These are phyloP conservation scores for Fusarium oligoseptatum DNA, from an alignment of 2,329 filamentous ascomycete species.

Conservation along the genomic window DNA sequence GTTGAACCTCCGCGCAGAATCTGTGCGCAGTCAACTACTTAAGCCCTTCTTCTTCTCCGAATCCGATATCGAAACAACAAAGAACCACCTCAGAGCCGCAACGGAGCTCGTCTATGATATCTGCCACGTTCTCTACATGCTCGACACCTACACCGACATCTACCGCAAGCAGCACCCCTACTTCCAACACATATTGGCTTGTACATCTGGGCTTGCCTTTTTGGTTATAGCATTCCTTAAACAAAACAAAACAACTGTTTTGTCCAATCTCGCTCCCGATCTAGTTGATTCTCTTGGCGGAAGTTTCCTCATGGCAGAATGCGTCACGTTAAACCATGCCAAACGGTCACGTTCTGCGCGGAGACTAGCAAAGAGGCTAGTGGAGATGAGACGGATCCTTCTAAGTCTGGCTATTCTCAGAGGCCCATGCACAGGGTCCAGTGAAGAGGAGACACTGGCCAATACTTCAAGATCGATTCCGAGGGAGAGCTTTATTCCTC, in stretches of 20 bases:
- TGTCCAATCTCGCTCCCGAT: conserved; percentile 16
- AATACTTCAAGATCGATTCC: background rate
- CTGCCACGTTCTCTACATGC: conserved; percentile 19
- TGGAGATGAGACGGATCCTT: conserved; percentile 26
- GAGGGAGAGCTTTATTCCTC: background rate
- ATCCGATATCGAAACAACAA: conserved; percentile 23
- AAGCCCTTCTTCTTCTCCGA: conserved; percentile 36
- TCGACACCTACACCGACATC: conserved; percentile 23
- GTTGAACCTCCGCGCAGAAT: conserved; percentile 30
- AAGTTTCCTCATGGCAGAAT: conserved; percentile 30
- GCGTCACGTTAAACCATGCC: conserved; percentile 23
- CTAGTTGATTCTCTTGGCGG: conserved; percentile 20
- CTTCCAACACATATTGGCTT: conserved; percentile 29
- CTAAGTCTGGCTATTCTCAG: conserved; percentile 18
- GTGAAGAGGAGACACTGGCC: background rate
- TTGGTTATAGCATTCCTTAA: conserved; percentile 32
- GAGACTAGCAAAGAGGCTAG: conserved; percentile 17
- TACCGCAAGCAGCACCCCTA: conserved; percentile 31
- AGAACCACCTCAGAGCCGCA: conserved; percentile 24
- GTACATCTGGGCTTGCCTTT: conserved; percentile 25
- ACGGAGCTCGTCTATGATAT: conserved; percentile 28
- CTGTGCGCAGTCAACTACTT: conserved; percentile 23
- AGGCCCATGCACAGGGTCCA: background rate
- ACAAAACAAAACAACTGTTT: conserved; percentile 22
- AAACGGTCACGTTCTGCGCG: conserved; percentile 17